These are phyloP conservation scores for Penstemon davidsonii DNA, from an alignment of 257 asterid genomes.

Conservation along the genomic window DNA sequence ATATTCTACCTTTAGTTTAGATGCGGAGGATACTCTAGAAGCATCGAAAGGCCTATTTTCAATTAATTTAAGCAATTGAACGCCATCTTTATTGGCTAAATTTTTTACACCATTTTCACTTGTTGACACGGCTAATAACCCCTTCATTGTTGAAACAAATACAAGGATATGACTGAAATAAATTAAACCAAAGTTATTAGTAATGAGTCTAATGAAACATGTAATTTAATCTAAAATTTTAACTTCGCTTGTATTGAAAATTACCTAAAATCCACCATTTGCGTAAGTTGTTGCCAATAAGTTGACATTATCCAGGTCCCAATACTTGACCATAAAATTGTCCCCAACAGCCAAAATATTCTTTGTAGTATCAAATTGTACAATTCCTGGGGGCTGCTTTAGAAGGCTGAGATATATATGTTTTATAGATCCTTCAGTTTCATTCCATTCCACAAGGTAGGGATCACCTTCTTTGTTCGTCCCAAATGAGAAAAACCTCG, in stretches of 20 bases:
- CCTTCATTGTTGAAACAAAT: conserved; percentile 65
- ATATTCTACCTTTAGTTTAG: conserved; percentile 43
- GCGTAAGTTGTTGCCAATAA: conserved; percentile 49
- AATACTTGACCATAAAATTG: conserved; percentile 54
- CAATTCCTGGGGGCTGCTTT: conserved; percentile 53
- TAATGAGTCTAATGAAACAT: neutral
- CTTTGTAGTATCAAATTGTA: conserved; percentile 64
- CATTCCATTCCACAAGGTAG: conserved; percentile 65
- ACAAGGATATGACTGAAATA: conserved; percentile 58
- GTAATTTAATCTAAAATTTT: neutral
- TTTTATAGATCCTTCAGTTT: conserved; percentile 65
- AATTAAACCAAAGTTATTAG: conserved; percentile 17
- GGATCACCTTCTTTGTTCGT: conserved; percentile 69
- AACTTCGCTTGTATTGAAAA: neutral
- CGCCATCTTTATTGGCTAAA: conserved; percentile 59
- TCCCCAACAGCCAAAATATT: conserved; percentile 64
- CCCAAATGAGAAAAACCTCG: conserved; percentile 67
- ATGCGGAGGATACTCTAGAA: conserved; percentile 43
- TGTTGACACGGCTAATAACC: conserved; percentile 60
- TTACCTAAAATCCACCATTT: conserved; percentile 67
- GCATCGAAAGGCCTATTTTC: conserved; percentile 58
- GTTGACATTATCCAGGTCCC: conserved; percentile 64
- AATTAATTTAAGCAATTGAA: conserved; percentile 45
- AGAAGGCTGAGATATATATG: conserved; percentile 56
- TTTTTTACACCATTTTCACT: conserved; percentile 63